phyloP scores from a whole-genome alignment of 2,329 filamentous ascomycete genomes.

The Thelonectria discophora region DNA sequence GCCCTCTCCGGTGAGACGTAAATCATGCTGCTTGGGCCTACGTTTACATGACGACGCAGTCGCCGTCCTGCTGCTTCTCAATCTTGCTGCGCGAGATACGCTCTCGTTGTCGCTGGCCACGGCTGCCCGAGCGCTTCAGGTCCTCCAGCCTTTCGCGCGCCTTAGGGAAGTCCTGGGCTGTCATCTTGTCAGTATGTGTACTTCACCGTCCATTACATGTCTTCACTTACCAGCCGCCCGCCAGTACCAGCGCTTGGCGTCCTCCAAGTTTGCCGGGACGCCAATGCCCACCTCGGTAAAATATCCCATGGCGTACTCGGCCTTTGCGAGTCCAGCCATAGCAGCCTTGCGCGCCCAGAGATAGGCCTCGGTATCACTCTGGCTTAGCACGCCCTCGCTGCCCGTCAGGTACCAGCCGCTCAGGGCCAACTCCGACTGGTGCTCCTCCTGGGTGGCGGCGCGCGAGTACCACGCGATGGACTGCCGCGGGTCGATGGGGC shows the following conservation, averaged over 20 bases:
- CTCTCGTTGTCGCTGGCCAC: slow-evolving; percentile 75
- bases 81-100: slow-evolving; percentile 83
- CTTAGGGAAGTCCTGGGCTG: slow-evolving; percentile 94
- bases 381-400: slow-evolving; percentile 83
- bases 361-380: slow-evolving; percentile 96
- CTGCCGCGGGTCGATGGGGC: slow-evolving; percentile 80
- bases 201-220: neutral
- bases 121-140: slow-evolving; percentile 81
- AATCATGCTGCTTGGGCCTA: neutral
- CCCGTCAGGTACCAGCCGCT: slow-evolving; percentile 97
- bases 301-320: slow-evolving; percentile 97
- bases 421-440: slow-evolving; percentile 86
- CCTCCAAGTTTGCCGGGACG: slow-evolving; percentile 83
- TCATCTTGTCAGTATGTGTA: slow-evolving; percentile 40
- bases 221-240: slow-evolving; percentile 85
- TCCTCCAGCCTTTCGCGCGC: slow-evolving; percentile 93
- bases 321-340: slow-evolving; percentile 86
- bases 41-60: slow-evolving; percentile 84
- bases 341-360: slow-evolving; percentile 97
- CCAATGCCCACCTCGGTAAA: slow-evolving; percentile 97
- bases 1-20: slow-evolving; percentile 1
- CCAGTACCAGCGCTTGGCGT: slow-evolving; percentile 98
- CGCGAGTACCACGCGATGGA: slow-evolving; percentile 95
- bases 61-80: slow-evolving; percentile 85
- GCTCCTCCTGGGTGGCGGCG: slow-evolving; percentile 91